Percentiles rank a stretch among this genome's conserved stretches.
These are phyloP conservation scores for Takashimella tepidaria DNA, from an alignment of 1,284 basidiomycete genomes.

Conservation along the genomic window DNA sequence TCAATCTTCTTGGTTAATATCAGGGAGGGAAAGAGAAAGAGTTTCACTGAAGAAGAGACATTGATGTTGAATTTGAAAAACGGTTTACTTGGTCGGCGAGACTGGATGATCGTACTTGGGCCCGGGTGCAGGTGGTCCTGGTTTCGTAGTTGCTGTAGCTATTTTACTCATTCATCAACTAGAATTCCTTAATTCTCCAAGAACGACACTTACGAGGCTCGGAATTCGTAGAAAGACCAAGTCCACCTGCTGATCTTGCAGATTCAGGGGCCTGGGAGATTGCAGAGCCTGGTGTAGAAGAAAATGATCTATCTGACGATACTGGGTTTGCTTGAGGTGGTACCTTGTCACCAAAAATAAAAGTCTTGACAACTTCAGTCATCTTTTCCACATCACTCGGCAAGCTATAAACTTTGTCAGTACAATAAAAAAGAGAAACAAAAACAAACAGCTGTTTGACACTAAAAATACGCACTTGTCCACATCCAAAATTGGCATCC, in stretches of 20 bases:
- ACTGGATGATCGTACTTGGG: conserved; percentile 29
- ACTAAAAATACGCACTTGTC: conserved; percentile 52
- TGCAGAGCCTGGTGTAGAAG: conserved; percentile 9
- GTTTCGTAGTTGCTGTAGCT: conserved; percentile 34
- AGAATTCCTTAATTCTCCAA: too few relatives aligned
- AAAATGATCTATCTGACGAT: conserved; percentile 1
- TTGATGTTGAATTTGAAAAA: too few relatives aligned
- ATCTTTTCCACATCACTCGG: conserved; percentile 65
- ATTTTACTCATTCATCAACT: not conserved
- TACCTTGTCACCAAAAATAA: conserved; percentile 53
- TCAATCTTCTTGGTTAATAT: too few relatives aligned
- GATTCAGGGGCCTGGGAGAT: conserved; percentile 20
- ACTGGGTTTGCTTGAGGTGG: conserved; percentile 11
- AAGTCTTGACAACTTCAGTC: conserved; percentile 56
- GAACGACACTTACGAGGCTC: not conserved
- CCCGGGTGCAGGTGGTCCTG: conserved; percentile 41
- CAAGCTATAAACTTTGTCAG: conserved; percentile 58
- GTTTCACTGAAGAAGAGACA: too few relatives aligned
- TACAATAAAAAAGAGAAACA: too few relatives aligned
- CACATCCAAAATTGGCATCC: conserved; percentile 65
- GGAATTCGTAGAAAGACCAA: too few relatives aligned
- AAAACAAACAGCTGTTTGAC: conserved; percentile 1
- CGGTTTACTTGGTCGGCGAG: too few relatives aligned
- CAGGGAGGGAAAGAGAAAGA: too few relatives aligned
- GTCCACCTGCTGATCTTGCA: not conserved